Conservation (phyloP, 495 filamentous ascomycete genomes). For the Podospora tetraspora region DNA sequence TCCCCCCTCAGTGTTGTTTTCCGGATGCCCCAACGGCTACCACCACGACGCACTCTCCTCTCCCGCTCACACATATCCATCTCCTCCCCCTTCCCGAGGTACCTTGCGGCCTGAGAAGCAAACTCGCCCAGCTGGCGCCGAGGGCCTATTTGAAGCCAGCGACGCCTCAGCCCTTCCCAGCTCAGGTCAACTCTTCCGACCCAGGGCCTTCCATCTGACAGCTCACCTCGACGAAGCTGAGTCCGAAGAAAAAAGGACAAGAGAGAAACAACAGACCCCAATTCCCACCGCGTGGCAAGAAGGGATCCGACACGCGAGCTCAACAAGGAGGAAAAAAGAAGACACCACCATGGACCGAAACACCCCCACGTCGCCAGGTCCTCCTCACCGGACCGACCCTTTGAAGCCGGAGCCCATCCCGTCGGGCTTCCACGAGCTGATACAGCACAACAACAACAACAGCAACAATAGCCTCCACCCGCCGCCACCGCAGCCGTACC, state of each 20-base stretch:
- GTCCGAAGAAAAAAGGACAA: neutral
- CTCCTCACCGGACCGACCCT: conserved; percentile 14
- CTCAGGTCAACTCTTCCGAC: neutral
- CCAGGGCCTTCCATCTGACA: neutral
- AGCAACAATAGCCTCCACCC: neutral
- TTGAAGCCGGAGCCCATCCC: conserved; percentile 37
- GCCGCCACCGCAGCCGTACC: conserved; percentile 19
- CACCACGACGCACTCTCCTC: neutral
- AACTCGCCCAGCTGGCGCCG: neutral
- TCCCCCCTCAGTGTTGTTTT: neutral
- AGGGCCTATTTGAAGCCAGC: conserved; percentile 9
- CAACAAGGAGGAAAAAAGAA: neutral
- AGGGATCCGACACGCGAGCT: neutral
- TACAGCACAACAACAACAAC: conserved; percentile 41
- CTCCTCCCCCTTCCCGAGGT: neutral
- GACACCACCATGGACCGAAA: conserved; percentile 29
- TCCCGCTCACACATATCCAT: neutral
- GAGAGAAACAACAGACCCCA: neutral
- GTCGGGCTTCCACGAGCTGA: conserved; percentile 42
- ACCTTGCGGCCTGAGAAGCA: conserved; percentile 6
- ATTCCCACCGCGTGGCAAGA: neutral
- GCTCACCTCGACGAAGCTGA: neutral
- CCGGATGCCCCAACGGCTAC: neutral
- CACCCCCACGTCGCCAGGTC: conserved; percentile 38
- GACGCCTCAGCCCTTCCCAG: conserved; percentile 3